Base-by-base conservation (phyloP, 306 rosid genomes). In the Trifolium subterraneum region DNA sequence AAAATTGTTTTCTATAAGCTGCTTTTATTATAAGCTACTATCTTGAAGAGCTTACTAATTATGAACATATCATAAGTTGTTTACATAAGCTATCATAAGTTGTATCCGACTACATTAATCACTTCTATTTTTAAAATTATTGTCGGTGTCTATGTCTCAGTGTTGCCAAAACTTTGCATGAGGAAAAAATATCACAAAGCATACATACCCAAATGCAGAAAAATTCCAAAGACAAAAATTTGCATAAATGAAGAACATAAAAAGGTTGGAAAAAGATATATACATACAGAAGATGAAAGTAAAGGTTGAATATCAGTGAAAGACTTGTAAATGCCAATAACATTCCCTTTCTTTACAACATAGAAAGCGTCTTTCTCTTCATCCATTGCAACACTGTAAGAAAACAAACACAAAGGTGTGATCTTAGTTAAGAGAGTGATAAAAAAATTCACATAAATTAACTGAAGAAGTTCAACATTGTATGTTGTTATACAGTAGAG, bases 241-340 rank as follows among this genome's bases (percentile, higher is more conserved):
- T 52, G 10, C 64, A 41, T 2, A 15, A 29, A 16, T 19, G 15
- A 12, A 13, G 13, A 41, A 41, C 1, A 41, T 41, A 41, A 41
- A 9, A 27, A 78, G 52, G 47, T 54, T n/a, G 60, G 22, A 65
- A 87, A 36, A 87, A 23, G 7, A 22, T 23, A 0, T 15, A 61
- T 14, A 33, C 10, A 67, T 81, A 88, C 92, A 64, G 89, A 85
- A 52, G 85, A 77, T 56, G 91, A 83, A 18, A 80, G 77, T 52
- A 84, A 86, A 73, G 70, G 55, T 81, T 85, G 90, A 47, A 88
- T 62, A 70, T 91, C 96, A 47, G 54, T 80, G 20, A 80, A 66
- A 74, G 81, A 88, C 77, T 79, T 94, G 83, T 91, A 94, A 25
- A 94, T 72, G 63, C 95, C 99, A 58, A 92, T 72, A 61, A 88